Percentiles rank a stretch among this genome's conserved stretches.
These are phyloP conservation scores for Cladophialophora bantiana DNA, from an alignment of 2,329 filamentous ascomycete species.

Conservation along the genomic window DNA sequence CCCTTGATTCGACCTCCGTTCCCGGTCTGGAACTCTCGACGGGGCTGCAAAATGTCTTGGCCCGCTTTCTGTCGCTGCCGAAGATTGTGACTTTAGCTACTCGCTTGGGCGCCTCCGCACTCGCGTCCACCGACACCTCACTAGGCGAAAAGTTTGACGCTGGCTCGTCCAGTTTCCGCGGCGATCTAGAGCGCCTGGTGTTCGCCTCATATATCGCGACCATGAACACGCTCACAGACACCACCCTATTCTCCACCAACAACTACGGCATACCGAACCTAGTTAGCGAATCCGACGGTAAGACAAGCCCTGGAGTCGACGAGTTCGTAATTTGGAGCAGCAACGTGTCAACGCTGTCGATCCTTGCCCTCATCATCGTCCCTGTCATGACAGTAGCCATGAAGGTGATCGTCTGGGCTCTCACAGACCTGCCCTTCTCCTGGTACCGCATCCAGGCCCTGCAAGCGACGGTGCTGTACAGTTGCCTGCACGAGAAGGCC, in stretches of 20 bases:
- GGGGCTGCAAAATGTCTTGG: conserved; percentile 7
- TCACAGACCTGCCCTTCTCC: conserved; percentile 18
- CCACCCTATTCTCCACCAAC: conserved; percentile 15
- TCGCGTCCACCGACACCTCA: conserved; percentile 14
- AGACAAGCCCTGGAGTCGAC: conserved; percentile 8
- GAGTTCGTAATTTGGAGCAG: conserved; percentile 21
- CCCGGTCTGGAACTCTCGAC: conserved; percentile 8
- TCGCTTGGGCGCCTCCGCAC: conserved; percentile 18
- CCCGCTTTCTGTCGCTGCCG: conserved; percentile 14
- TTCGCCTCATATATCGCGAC: conserved; percentile 21
- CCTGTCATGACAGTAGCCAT: conserved; percentile 14
- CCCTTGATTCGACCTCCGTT: conserved; percentile 8
- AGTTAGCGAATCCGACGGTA: neutral
- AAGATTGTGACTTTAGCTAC: conserved; percentile 14
- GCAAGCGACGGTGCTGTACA: conserved; percentile 20
- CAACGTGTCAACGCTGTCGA: conserved; percentile 14
- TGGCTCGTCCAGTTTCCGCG: conserved; percentile 5
- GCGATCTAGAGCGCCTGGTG: conserved; percentile 9
- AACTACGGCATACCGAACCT: conserved; percentile 15
- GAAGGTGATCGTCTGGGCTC: conserved; percentile 8
- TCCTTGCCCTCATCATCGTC: conserved; percentile 15
- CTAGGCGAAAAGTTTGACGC: conserved; percentile 17
- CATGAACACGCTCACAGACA: conserved; percentile 20
- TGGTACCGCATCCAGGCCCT: conserved; percentile 21
- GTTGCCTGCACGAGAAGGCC: conserved; percentile 19